phyloP scores from a whole-genome alignment of 2,329 filamentous ascomycete species.

The Aspergillus quadricinctus region DNA sequence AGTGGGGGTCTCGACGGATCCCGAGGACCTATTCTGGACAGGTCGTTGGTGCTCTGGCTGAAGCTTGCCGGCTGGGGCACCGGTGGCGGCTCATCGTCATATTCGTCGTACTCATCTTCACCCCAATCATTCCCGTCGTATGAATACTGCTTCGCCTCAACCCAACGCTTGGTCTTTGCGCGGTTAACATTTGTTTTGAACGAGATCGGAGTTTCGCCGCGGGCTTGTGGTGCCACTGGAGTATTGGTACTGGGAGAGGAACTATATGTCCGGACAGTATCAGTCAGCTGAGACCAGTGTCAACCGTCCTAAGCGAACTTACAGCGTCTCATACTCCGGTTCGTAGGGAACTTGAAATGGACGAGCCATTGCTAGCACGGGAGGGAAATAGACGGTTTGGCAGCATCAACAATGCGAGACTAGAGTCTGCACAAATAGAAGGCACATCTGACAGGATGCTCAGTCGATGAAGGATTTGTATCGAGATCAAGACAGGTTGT shows the following conservation, averaged over 20 bases:
- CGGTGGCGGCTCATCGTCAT: constrained; percentile 52
- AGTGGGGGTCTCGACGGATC: constrained; percentile 11
- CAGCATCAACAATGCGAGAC: constrained; percentile 1
- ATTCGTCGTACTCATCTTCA: constrained; percentile 58
- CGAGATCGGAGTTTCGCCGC: constrained; percentile 45
- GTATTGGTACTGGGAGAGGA: constrained; percentile 20
- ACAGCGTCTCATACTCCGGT: constrained; percentile 22
- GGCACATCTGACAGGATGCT: not conserved
- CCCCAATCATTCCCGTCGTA: constrained; percentile 97
- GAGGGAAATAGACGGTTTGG: not conserved
- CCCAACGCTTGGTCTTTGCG: constrained; percentile 90
- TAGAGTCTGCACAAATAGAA: not conserved
- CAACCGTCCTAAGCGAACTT: constrained; percentile 7
- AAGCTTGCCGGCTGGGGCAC: constrained; percentile 20
- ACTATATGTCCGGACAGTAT: not conserved
- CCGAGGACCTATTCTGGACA: constrained; percentile 8
- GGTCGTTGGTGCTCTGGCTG: constrained; percentile 24
- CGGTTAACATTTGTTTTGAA: constrained; percentile 87
- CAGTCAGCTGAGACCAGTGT: not conserved
- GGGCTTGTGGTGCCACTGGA: constrained; percentile 24
- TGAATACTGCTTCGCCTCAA: constrained; percentile 76
- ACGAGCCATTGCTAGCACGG: constrained; percentile 24
- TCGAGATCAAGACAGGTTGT: not conserved
- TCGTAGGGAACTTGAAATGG: constrained; percentile 20
- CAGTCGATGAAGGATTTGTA: not conserved